Percentiles rank a stretch among this genome's conserved stretches.
Conservation (phyloP, 2,329 filamentous ascomycete species). For the Aspergillus sp. region DNA sequence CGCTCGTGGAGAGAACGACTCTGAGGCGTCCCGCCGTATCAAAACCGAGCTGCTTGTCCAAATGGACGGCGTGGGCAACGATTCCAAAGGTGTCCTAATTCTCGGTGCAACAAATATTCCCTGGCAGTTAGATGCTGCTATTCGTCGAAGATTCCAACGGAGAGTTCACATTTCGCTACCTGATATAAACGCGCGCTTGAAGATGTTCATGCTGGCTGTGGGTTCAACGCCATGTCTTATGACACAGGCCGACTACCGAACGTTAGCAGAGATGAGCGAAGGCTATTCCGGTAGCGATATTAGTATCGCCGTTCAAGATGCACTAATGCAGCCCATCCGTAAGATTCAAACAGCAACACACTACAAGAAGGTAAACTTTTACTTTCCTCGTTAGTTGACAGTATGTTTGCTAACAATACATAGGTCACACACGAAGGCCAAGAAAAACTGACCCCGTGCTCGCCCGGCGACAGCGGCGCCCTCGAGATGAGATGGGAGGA, state of each 20-base stretch:
- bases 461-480: conserved; percentile 82
- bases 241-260: conserved; percentile 74
- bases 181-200: conserved; percentile 82
- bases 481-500: conserved; percentile 94
- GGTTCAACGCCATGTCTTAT: conserved; percentile 89
- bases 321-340: conserved; percentile 94
- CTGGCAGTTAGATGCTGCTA: conserved; percentile 96
- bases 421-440: conserved; percentile 72
- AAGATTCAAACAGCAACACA: conserved; percentile 98
- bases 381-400: not conserved
- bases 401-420: conserved; percentile 13
- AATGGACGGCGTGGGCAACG: conserved; percentile 98
- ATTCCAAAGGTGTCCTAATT: conserved; percentile 90
- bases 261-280: conserved; percentile 80
- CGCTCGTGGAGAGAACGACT: conserved; percentile 91
- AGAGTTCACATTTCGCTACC: conserved; percentile 94
- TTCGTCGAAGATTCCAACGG: conserved; percentile 92
- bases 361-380: conserved; percentile 77
- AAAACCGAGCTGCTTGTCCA: conserved; percentile 98
- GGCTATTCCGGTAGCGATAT: conserved; percentile 98
- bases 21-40: conserved; percentile 94
- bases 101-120: conserved; percentile 97
- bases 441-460: conserved; percentile 77
- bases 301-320: conserved; percentile 90
- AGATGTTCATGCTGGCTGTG: conserved; percentile 95